A percentile compares a stretch with the other conserved stretches of the same genome.
Conservation (phyloP, 192 early-diverging fungal species). For the Coemansia sp. region DNA sequence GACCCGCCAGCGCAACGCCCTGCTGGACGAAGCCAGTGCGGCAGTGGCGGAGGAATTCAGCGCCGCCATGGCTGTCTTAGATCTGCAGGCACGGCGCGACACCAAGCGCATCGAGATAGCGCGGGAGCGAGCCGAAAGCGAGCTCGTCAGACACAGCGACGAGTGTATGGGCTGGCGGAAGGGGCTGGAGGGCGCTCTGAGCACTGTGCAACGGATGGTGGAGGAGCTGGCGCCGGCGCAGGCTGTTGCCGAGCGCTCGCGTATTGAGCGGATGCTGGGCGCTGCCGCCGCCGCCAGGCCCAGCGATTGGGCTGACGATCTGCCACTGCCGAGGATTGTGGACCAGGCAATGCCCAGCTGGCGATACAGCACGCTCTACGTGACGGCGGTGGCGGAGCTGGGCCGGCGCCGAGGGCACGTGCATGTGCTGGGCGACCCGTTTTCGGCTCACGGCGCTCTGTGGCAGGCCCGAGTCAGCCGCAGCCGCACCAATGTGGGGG, state of each 20-base stretch:
- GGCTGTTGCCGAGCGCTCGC: slow-evolving; percentile 23
- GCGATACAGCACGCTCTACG: slow-evolving; percentile 2
- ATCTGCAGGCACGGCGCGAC: not conserved
- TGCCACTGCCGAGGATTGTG: not conserved
- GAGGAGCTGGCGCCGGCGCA: slow-evolving; percentile 42
- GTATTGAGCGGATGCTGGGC: slow-evolving; percentile 15
- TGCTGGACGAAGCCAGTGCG: slow-evolving; percentile 4
- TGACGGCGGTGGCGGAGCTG: slow-evolving; percentile 28
- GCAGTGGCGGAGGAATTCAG: slow-evolving; percentile 4
- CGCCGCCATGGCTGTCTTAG: slow-evolving; percentile 13
- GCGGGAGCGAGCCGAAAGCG: not conserved
- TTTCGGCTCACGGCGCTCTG: slow-evolving; percentile 31
- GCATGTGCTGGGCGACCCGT: slow-evolving; percentile 23
- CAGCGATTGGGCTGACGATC: not conserved
- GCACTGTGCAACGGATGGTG: slow-evolving; percentile 34
- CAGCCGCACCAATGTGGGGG: slow-evolving; percentile 24
- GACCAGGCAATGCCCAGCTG: slow-evolving; percentile 8
- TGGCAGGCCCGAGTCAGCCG: slow-evolving; percentile 35
- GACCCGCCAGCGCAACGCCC: slow-evolving; percentile 29
- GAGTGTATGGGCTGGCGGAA: slow-evolving; percentile 29
- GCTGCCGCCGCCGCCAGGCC: slow-evolving; percentile 15
- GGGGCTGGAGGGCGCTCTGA: slow-evolving; percentile 27
- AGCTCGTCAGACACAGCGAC: not conserved
- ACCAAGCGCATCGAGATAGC: not conserved
- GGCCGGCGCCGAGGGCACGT: slow-evolving; percentile 47